A percentile compares a stretch with the other conserved stretches of the same genome.
phyloP scores from a whole-genome alignment of 305 asterid species.

The Lippia alba region DNA sequence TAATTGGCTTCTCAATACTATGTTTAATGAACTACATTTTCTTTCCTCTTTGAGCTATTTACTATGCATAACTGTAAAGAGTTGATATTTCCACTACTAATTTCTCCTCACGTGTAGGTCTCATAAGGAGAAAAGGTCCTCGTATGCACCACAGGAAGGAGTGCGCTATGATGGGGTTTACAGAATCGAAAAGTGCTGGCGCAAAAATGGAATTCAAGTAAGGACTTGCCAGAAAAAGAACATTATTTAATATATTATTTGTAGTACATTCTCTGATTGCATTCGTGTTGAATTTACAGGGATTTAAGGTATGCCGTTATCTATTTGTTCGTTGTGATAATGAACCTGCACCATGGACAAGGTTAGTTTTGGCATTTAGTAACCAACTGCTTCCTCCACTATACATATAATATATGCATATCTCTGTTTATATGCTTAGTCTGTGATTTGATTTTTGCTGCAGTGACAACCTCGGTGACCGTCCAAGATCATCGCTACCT shows the following conservation, averaged over 20 bases:
- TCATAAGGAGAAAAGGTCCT: constrained; percentile 77
- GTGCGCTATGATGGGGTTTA: constrained; percentile 91
- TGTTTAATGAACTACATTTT: constrained; percentile 8
- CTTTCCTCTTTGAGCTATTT: neutral
- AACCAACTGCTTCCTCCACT: constrained; percentile 24
- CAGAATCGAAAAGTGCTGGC: constrained; percentile 92
- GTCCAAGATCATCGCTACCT: constrained; percentile 77
- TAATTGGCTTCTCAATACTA: neutral
- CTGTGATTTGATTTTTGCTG: constrained; percentile 31
- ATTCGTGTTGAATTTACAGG: constrained; percentile 48
- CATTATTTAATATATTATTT: constrained; percentile 17
- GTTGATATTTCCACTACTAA: neutral
- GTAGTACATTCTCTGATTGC: constrained; percentile 27
- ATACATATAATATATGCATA: neutral
- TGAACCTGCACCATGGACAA: constrained; percentile 97
- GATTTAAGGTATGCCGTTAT: constrained; percentile 79
- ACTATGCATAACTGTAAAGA: constrained; percentile 3
- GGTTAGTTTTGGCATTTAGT: constrained; percentile 45
- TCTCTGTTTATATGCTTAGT: constrained; percentile 20
- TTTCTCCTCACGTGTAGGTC: constrained; percentile 52
- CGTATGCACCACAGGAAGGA: constrained; percentile 81
- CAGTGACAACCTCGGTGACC: constrained; percentile 79
- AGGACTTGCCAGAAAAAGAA: neutral
- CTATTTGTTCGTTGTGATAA: constrained; percentile 95
- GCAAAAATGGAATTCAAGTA: constrained; percentile 77